Evolutionary conservation across 2,329 filamentous ascomycete genomes (phyloP), one percentile per base, ranked within the genome.

Genomic region (Colletotrichum graminicola): DNA sequence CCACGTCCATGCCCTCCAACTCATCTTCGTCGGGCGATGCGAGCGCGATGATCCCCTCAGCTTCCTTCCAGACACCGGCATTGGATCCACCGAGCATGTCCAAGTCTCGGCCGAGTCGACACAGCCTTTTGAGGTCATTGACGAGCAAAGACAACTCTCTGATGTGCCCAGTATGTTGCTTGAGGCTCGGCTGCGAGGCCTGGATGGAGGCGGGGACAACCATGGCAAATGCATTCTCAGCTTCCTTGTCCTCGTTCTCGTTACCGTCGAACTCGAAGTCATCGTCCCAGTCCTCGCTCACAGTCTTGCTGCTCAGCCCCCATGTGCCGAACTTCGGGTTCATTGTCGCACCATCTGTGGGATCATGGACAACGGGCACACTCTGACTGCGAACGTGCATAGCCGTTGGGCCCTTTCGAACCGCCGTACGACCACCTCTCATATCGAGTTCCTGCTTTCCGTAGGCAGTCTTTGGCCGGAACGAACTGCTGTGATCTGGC

Each of bases 221-320:
- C 89, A 94, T 92, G 1, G 82, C 80, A 65, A 85, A 81, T 8
- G 79, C 78, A 2, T 79, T 79, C 4, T 80, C 79, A 6, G 79
- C 76, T 26, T 79, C 80, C 62, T 81, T 82, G 51, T 79, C 81
- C 29, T 80, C 80, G 45, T 80, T 76, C 54, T 82, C 83, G 41
- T 85, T 79, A 34, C 82, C 84, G 11, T 87, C 87, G 78, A 95
- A 95, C 72, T 95, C 93, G 76, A 97, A 96, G 79, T 97, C 94
- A 74, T 95, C 93, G 76, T 95, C 94, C 94, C 94, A 97, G 77
- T 96, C 93, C 78, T 97, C 94, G 73, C 92, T 95, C 14, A 91
- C 91, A 21, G 89, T 92, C 79, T 95, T 95, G 73, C 89, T 91
- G n/a, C 92, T 90, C 52, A 94, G 83, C 2, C 92, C 93, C 93